A percentile compares a stretch with the other conserved stretches of the same genome.
Conservation (phyloP, 2,329 filamentous ascomycete genomes). For the Cladorrhinum sp. region DNA sequence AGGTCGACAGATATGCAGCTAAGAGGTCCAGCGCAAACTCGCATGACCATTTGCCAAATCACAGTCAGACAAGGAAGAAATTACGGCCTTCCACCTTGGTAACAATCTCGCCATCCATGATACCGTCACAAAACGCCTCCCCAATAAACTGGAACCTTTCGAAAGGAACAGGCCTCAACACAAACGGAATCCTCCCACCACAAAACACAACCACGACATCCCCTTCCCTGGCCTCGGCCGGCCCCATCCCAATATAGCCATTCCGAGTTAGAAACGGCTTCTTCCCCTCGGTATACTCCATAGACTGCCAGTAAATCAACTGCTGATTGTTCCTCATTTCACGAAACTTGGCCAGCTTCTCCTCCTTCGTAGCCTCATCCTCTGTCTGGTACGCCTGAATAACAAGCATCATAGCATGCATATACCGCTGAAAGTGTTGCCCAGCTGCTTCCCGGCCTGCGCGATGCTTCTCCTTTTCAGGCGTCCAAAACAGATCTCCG, state of each 20-base stretch:
- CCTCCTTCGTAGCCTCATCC: not conserved
- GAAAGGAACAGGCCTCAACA: conserved; percentile 12
- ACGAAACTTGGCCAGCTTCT: not conserved
- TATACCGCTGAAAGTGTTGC: not conserved
- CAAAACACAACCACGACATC: conserved; percentile 21
- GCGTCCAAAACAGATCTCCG: conserved; percentile 15
- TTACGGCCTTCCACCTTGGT: conserved; percentile 9
- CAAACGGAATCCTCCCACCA: conserved; percentile 18
- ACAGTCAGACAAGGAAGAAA: not conserved
- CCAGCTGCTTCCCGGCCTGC: not conserved
- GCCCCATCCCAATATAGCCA: conserved; percentile 16
- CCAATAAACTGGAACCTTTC: conserved; percentile 12
- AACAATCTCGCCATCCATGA: conserved; percentile 21
- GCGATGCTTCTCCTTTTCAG: not conserved
- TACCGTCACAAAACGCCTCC: conserved; percentile 21
- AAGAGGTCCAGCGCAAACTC: too few species aligned
- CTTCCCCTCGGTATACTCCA: conserved; percentile 9
- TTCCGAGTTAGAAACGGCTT: conserved; percentile 15
- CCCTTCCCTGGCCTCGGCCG: conserved; percentile 2
- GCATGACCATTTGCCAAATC: too few species aligned
- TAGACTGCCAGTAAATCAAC: conserved; percentile 9
- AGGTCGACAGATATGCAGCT: too few species aligned
- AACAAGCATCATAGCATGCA: not conserved
- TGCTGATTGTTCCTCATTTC: not conserved
- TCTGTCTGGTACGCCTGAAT: not conserved